Base-by-base conservation (phyloP, 75 land plant genomes). In the Picea sitchensis region DNA sequence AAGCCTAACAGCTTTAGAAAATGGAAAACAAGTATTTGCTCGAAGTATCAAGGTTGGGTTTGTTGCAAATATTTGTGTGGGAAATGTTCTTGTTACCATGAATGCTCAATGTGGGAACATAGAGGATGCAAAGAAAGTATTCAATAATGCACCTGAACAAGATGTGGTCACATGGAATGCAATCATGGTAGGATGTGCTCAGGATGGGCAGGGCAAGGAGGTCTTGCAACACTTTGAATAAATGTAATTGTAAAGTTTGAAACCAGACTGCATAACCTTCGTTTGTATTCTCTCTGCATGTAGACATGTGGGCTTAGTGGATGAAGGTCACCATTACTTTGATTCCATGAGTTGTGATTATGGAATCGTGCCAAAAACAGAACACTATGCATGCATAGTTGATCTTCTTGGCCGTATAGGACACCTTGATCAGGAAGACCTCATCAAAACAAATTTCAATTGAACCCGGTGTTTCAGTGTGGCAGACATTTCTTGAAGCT, bases 161-260 rank as follows among this genome's bases (percentile, higher is more conserved):
- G 85, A 91, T 82, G 86, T 80, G 79, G 93, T 87, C 15, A 61
- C 86, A 17, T 85, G 83, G 68, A 89, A 88, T 11, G 67, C 88
- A 1, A 77, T 91, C 88, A 86, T 91, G 86, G 76, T 76, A 69
- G 90, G 93, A 59, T 80, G 83, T 23, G 81, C 79, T 1, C 79
- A 84, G 34, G 41, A 61, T 17, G 87, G 85, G 23, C 79, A 58
- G 15, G 77, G 79, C 36, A 59, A 76, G 13, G 88, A 86, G 41
- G 90, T 90, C 61, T 80, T 91, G 23, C 47, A 76, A 31, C n/a
- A 86, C 78, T 88, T 91, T 68, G 51, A 59, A 13, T 26, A 81
- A 81, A 88, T 91, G 93, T 77, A 75, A 57, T 65, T 38, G 30
- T 61, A 14, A 2, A 79, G 86, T n/a, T 54, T 88, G 30, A 59